Percentiles rank a stretch among this genome's conserved stretches.
Evolutionary conservation across 2,329 filamentous ascomycete species (phyloP).

Genomic region (Colletotrichum magnum): DNA sequence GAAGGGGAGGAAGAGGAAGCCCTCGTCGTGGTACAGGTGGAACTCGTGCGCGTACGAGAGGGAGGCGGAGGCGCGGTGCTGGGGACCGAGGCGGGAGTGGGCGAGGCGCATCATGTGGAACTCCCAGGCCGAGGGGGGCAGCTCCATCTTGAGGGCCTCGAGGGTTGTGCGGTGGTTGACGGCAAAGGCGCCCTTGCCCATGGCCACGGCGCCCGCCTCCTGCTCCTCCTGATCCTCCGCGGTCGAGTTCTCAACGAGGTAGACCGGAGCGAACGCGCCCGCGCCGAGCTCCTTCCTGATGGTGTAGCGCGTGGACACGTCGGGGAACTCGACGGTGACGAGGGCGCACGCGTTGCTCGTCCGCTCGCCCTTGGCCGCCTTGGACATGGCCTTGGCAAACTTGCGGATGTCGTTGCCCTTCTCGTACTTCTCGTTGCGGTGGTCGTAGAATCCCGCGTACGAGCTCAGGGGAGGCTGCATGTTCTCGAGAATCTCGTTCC

Average conservation of each 20-base stretch:
- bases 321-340: constrained; percentile 78
- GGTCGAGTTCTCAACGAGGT: constrained; percentile 84
- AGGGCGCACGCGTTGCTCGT: constrained; percentile 69
- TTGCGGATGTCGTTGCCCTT: constrained; percentile 84
- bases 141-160: constrained; percentile 96
- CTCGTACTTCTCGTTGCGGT: constrained; percentile 73
- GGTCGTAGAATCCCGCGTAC: constrained; percentile 86
- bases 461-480: constrained; percentile 80
- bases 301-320: constrained; percentile 77
- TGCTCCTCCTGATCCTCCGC: constrained; percentile 61
- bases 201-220: constrained; percentile 62
- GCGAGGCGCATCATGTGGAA: constrained; percentile 94
- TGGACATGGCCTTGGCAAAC: constrained; percentile 78
- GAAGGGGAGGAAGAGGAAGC: constrained; percentile 89
- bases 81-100: constrained; percentile 80
- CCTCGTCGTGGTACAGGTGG: constrained; percentile 92
- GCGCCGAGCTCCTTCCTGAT: constrained; percentile 90
- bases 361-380: constrained; percentile 73
- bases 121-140: constrained; percentile 91
- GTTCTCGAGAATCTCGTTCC: constrained; percentile 80
- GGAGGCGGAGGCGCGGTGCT: constrained; percentile 80
- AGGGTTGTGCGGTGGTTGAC: constrained; percentile 69
- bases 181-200: constrained; percentile 76
- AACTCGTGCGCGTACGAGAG: constrained; percentile 89
- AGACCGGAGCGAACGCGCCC: constrained; percentile 95